Evolutionary conservation across 176 grass and related monocot species (phyloP).

Genomic region (Juncus effusus): DNA sequence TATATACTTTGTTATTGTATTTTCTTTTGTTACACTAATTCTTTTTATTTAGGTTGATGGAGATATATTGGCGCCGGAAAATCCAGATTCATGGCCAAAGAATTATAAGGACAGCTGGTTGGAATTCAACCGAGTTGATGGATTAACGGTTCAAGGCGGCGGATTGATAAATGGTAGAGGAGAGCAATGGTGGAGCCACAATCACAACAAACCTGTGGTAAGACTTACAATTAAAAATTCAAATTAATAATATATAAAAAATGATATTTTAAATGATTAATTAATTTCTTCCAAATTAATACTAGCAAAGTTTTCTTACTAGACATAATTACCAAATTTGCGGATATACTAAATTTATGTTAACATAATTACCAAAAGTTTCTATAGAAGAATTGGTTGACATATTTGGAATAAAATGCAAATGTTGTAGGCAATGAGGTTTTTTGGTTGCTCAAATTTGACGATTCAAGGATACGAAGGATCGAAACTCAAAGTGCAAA

Average conservation of each 20-base stretch:
- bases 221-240: not conserved
- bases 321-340: no score
- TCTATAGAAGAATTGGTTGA: no score
- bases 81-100: conserved; percentile 27
- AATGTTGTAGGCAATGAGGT: conserved; percentile 16
- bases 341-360: not conserved
- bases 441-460: conserved; percentile 4
- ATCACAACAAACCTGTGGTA: conserved; percentile 6
- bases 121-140: conserved; percentile 28
- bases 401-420: no score
- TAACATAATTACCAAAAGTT: no score
- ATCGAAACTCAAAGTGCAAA: conserved; percentile 27
- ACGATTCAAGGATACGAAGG: not conserved
- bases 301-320: no score
- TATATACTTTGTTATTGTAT: not conserved
- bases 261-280: no score
- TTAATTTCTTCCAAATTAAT: no score
- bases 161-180: conserved; percentile 41
- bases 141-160: conserved; percentile 30
- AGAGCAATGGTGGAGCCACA: conserved; percentile 40
- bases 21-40: not conserved
- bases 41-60: conserved; percentile 31
- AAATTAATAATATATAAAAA: not conserved
- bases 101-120: conserved; percentile 25
- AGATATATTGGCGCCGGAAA: conserved; percentile 20